A percentile compares a stretch with the other conserved stretches of the same genome.
Conservation (phyloP, 2,329 filamentous ascomycete genomes). For the Ophiostoma novo-ulmi region DNA sequence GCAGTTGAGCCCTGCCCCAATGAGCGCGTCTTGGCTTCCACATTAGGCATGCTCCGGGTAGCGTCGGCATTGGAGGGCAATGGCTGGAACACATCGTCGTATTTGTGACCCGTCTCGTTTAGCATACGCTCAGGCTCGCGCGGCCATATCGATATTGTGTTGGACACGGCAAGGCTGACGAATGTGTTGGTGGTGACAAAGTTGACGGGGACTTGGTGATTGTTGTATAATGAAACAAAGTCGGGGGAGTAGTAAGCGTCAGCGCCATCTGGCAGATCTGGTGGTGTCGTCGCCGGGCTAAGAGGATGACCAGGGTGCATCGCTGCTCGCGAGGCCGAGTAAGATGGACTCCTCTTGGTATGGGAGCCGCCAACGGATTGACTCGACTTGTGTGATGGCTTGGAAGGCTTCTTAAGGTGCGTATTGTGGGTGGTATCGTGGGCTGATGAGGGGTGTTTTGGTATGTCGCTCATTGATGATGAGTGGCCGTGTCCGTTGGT, state of each 20-base stretch:
- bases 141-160: constrained; percentile 72
- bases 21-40: constrained; percentile 49
- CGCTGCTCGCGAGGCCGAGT: constrained; percentile 53
- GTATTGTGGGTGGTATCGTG: constrained; percentile 37
- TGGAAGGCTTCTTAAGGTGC: constrained; percentile 68
- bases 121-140: constrained; percentile 65
- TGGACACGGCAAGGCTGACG: constrained; percentile 68
- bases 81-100: constrained; percentile 62
- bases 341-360: constrained; percentile 59
- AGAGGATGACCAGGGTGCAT: constrained; percentile 51
- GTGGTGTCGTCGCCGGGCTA: constrained; percentile 73
- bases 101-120: constrained; percentile 60
- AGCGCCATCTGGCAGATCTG: constrained; percentile 58
- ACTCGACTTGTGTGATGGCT: constrained; percentile 73
- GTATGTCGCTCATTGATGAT: constrained; percentile 51
- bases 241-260: constrained; percentile 66
- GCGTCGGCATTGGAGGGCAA: constrained; percentile 43
- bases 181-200: constrained; percentile 70
- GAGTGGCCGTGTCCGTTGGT: constrained; percentile 67
- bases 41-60: constrained; percentile 41
- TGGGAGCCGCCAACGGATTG: constrained; percentile 68
- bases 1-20: constrained; percentile 51
- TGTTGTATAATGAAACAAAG: constrained; percentile 66
- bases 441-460: constrained; percentile 38
- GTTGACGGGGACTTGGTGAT: constrained; percentile 46